Conservation (phyloP, 1,139 yeast species). For the Pichia sp. region DNA sequence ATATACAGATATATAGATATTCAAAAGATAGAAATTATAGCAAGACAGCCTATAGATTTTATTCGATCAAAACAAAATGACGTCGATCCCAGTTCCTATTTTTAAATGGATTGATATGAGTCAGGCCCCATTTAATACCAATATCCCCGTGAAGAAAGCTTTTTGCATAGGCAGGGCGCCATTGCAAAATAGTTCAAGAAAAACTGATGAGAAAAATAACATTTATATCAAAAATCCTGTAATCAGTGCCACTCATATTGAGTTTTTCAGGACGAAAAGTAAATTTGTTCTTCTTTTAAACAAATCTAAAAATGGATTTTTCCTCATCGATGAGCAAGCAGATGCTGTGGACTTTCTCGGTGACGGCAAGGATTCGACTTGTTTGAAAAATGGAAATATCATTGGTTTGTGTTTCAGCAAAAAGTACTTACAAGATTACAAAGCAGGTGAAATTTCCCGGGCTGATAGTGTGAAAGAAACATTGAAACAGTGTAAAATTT, state of each 20-base stretch:
- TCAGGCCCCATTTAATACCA: not conserved
- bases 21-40: too few relatives aligned
- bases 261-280: slow-evolving; percentile 10
- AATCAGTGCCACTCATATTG: slow-evolving; percentile 24
- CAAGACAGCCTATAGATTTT: too few relatives aligned
- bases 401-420: slow-evolving; percentile 12
- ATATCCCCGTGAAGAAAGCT: not conserved
- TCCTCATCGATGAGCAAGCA: slow-evolving; percentile 5
- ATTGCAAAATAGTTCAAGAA: slow-evolving; percentile 4
- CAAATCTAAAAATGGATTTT: slow-evolving; percentile 14
- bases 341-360: slow-evolving; percentile 1
- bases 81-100: not conserved
- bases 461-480: not conserved
- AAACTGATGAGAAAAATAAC: slow-evolving; percentile 12
- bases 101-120: not conserved
- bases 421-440: not conserved
- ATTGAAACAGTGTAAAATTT: slow-evolving; percentile 6
- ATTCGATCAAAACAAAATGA: slow-evolving; percentile 2
- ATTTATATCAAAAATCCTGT: slow-evolving; percentile 22
- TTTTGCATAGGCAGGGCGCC: slow-evolving; percentile 24
- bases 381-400: slow-evolving; percentile 10
- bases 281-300: slow-evolving; percentile 1
- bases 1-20: not conserved
- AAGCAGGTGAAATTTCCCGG: not conserved
- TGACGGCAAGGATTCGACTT: not conserved